Evolutionary conservation across 331 rosid species (phyloP).

Genomic region (Erythrophleum ivorense): DNA sequence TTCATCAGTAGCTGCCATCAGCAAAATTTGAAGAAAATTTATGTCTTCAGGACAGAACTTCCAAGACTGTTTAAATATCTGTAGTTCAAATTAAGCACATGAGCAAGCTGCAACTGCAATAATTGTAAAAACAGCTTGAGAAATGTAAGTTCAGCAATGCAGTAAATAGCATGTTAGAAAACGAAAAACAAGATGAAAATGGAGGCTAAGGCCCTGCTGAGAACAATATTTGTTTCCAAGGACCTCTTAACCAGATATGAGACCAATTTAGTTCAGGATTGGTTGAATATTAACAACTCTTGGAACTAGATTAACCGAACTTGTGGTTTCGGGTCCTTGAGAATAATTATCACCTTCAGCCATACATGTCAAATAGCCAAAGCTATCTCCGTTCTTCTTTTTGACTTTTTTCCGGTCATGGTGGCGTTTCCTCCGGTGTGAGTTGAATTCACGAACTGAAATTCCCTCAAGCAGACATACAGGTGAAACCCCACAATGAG

Average conservation of each 20-base stretch:
- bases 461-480: too few species aligned
- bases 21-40: conserved; percentile 61
- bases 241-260: background rate
- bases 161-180: conserved; percentile 11
- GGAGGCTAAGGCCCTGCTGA: background rate
- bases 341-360: background rate
- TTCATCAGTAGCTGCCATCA: conserved; percentile 57
- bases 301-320: background rate
- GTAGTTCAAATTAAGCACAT: conserved; percentile 42
- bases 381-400: background rate
- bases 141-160: conserved; percentile 2
- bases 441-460: too few species aligned
- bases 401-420: too few species aligned
- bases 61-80: conserved; percentile 75
- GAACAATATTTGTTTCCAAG: background rate
- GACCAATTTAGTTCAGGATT: too few species aligned
- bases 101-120: conserved; percentile 40
- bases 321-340: background rate
- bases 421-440: too few species aligned
- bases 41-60: conserved; percentile 93
- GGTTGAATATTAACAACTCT: background rate
- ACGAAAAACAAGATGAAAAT: background rate
- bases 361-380: background rate
- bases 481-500: too few species aligned
- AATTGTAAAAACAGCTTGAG: conserved; percentile 3